Evolutionary conservation across 257 asterid species (phyloP).

Genomic region (Przewalskia tangutica): DNA sequence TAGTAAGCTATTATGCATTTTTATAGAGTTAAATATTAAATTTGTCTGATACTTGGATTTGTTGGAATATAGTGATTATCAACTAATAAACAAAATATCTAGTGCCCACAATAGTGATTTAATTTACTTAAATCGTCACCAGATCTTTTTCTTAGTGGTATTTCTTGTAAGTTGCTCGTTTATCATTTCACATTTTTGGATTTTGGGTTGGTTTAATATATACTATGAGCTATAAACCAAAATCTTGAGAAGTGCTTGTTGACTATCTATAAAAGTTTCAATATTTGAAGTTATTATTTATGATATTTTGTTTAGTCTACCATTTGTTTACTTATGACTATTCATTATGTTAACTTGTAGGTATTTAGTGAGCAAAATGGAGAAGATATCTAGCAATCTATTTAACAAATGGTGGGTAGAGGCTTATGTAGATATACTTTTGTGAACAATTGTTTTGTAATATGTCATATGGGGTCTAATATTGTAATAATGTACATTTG

Average conservation of each 20-base stretch:
- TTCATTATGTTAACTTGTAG: no score
- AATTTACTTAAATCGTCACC: neutral
- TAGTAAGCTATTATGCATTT: neutral
- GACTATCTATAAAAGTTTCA: neutral
- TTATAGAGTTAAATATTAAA: neutral
- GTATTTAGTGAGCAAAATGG: no score
- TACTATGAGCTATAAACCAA: neutral
- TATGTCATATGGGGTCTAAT: no score
- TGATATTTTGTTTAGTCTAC: no score
- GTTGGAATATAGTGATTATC: neutral
- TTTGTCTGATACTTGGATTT: neutral
- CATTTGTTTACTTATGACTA: no score
- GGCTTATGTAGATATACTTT: no score
- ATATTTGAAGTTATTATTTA: no score
- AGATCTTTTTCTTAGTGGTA: no score
- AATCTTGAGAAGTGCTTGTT: neutral
- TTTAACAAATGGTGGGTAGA: no score
- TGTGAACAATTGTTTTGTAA: no score
- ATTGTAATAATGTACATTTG: no score
- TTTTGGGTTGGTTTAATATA: neutral
- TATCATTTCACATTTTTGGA: neutral
- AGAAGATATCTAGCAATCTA: no score
- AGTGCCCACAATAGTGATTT: neutral
- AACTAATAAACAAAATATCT: neutral
- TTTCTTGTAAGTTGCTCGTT: neutral